These are phyloP conservation scores for Purpureocillium takamizusanense DNA, from an alignment of 2,329 filamentous ascomycete genomes.

Conservation along the genomic window DNA sequence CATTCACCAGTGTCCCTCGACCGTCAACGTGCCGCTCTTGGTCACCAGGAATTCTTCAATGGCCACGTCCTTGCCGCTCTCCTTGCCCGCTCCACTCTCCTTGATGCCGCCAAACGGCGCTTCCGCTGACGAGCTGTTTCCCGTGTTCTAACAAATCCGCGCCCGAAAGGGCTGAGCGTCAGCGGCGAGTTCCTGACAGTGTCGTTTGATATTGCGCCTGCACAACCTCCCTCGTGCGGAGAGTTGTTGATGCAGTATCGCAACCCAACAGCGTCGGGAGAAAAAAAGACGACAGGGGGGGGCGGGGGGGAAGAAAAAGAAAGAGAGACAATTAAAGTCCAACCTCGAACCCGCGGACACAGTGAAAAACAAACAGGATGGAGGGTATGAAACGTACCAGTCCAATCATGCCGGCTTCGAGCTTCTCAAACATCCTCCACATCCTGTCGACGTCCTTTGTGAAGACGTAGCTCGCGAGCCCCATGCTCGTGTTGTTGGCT, in stretches of 20 bases:
- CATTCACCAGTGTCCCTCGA: slow-evolving; percentile 16
- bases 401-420: slow-evolving; percentile 36
- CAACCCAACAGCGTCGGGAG: neutral
- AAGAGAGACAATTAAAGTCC: no score
- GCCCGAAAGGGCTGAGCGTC: no score
- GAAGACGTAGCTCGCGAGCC: slow-evolving; percentile 66
- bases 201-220: no score
- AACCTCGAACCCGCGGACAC: no score
- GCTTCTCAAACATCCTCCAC: slow-evolving; percentile 33
- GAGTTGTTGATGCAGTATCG: no score
- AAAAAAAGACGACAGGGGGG: no score
- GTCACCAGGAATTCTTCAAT: slow-evolving; percentile 36
- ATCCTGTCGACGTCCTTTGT: slow-evolving; percentile 33
- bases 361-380: neutral
- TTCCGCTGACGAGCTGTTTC: slow-evolving; percentile 32
- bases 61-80: slow-evolving; percentile 37
- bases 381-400: slow-evolving; percentile 17
- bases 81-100: slow-evolving; percentile 36
- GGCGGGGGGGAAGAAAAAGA: neutral
- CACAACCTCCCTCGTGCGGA: no score
- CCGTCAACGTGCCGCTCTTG: slow-evolving; percentile 34
- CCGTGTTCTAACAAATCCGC: slow-evolving; percentile 31
- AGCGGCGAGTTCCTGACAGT: no score
- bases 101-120: slow-evolving; percentile 40
- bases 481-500: slow-evolving; percentile 59